Base-by-base conservation (phyloP, 164 flowering plant genomes). In the Kingdonia uniflora region DNA sequence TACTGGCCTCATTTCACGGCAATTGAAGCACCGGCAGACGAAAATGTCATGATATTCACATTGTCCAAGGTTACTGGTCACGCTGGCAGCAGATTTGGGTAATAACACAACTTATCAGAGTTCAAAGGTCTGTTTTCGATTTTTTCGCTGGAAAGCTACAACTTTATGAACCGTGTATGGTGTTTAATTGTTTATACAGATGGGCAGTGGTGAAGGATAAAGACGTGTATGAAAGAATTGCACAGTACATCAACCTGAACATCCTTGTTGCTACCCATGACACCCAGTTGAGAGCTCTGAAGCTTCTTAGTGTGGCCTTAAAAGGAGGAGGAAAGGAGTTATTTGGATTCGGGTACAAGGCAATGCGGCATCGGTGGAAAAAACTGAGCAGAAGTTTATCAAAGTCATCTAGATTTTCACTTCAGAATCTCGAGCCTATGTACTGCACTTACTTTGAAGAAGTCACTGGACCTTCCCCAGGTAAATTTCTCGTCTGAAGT, bases 11-110 rank as follows among this genome's bases (percentile, higher is more conserved):
- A 85, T 53, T 88, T 35, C 37, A 72, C 89, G 0, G 79, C 88
- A 7, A 83, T 88, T 56, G 65, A 79, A 7, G 49, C 72, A 41
- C 80, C 84, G 0, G 78, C 83, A 1, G 67, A 85, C 54, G 75
- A 69, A 54, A 84, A 85, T 54, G 2, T 85, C 41, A 83, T 80
- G 87, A 24, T 80, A 5, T 88, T 88, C 53, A 72, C 95, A 0
- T 17, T 83, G 42, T 88, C 97, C n/a, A 88, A 88, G 72, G 60
- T 76, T 33, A 78, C 95, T 1, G 89, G 97, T 26, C 97, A 85
- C 59, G 88, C 95, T 2, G 87, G 96, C 45, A 66, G 66, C 33
- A 59, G 95, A 75, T 65, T 88, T 23, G 92, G 95, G 89, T 87
- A 79, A 45, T 10, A 14, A 20, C n/a, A 8, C 58, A 16, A 11